Evolutionary conservation across 1,284 basidiomycete genomes (phyloP), one percentile per base, ranked within the genome.

Genomic region (Baeospora myosura): DNA sequence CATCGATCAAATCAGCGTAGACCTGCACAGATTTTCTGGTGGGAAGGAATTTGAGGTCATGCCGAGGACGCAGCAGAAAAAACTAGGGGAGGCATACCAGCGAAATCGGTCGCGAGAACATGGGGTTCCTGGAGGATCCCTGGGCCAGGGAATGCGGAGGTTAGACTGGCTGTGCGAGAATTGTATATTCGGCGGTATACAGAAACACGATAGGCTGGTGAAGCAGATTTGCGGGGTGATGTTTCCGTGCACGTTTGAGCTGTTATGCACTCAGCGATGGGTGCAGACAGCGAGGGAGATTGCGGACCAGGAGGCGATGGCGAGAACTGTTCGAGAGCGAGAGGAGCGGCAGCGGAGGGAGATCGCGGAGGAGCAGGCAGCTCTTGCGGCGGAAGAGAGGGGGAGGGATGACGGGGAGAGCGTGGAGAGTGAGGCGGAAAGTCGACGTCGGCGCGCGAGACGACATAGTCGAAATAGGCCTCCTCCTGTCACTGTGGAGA

Each of bases 51-150:
- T 67, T 51, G 65, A 74, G 4, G 48, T 50, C 10, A 57, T 76
- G 3, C 38, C 66, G 0, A 32, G 41, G 2, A 45, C 45, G 16
- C 61, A 62, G 16, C 64, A 71, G 44, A 59, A 60, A 2, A 54
- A 59, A 7, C 63, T 83, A 17, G 62, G 60, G 35, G 61, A 66
- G 21, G 65, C 74, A 32, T 87, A 84, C 55, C 60, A 68, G 35
- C 65, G 72, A 54, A 86, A 88, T 54, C 74, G 84, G 14, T 80
- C 78, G 7, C 72, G 72, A 3, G 67, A 68, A 20, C 60, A 62
- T 25, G 76, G 75, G 38, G 81, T 78, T 1, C 84, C 83, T 1
- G 84, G 84, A 0, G 84, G 81, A 0, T 57, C 61, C 18, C 67
- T 87, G 5, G 76, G 74, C 12, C 65, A 72, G 24, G 76, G 76